Conservation (phyloP, 495 filamentous ascomycete genomes). For the Penicillium cinerascens region DNA sequence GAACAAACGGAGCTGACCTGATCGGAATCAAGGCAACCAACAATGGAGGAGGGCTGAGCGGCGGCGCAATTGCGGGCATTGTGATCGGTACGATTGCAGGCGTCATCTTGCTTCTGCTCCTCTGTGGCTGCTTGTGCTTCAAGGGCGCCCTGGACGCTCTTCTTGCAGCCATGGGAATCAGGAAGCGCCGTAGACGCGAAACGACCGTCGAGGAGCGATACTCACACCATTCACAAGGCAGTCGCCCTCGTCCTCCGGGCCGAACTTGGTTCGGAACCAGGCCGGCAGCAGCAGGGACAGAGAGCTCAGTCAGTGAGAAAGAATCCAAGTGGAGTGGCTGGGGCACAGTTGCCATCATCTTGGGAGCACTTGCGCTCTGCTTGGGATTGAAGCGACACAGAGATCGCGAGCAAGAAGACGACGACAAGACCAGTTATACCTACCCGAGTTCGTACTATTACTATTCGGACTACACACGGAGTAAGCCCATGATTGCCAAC, state of each 20-base stretch:
- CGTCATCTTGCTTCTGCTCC: slow-evolving; percentile 63
- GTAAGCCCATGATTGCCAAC: slow-evolving; percentile 28
- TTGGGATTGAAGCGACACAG: slow-evolving; percentile 69
- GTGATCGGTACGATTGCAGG: slow-evolving; percentile 84
- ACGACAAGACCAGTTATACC: slow-evolving; percentile 42
- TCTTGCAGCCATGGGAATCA: slow-evolving; percentile 63
- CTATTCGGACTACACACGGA: slow-evolving; percentile 44
- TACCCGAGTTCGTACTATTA: slow-evolving; percentile 47
- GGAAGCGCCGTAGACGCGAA: slow-evolving; percentile 46
- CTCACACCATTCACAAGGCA: slow-evolving; percentile 46
- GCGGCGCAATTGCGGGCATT: slow-evolving; percentile 91
- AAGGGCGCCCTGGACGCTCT: slow-evolving; percentile 61
- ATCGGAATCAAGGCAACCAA: slow-evolving; percentile 40
- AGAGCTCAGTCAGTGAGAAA: slow-evolving; percentile 43
- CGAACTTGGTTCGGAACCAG: slow-evolving; percentile 65
- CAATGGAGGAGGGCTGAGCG: slow-evolving; percentile 57
- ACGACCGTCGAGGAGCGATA: slow-evolving; percentile 69
- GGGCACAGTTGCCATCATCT: slow-evolving; percentile 54
- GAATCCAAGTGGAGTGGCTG: slow-evolving; percentile 57
- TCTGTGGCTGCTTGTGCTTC: slow-evolving; percentile 73
- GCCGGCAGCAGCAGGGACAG: slow-evolving; percentile 44
- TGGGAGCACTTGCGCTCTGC: slow-evolving; percentile 64
- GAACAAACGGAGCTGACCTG: slow-evolving; percentile 47
- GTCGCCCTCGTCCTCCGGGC: slow-evolving; percentile 52
- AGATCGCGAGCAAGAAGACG: slow-evolving; percentile 46